Evolutionary conservation across 1,139 yeast genomes (phyloP).

Genomic region (Suhomyces wounanorum): DNA sequence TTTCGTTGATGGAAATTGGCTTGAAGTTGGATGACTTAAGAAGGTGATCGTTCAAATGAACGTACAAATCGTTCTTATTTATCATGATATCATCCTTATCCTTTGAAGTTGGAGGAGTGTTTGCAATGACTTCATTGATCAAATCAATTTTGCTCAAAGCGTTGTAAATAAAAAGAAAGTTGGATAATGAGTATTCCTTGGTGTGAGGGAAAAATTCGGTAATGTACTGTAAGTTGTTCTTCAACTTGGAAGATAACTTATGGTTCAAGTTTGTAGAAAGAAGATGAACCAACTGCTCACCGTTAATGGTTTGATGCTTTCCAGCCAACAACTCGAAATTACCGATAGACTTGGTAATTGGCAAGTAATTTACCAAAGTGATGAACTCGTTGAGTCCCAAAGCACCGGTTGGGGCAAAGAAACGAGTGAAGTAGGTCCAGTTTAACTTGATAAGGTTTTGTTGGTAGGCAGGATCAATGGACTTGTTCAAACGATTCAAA

Average conservation of each 20-base stretch:
- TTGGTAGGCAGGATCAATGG: slow-evolving; percentile 46
- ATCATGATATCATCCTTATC: slow-evolving; percentile 50
- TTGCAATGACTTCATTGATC: slow-evolving; percentile 63
- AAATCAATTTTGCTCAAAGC: slow-evolving; percentile 48
- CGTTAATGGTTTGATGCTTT: slow-evolving; percentile 34
- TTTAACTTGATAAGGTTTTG: slow-evolving; percentile 46
- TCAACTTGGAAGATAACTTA: slow-evolving; percentile 43
- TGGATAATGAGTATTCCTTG: slow-evolving; percentile 40
- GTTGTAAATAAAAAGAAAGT: slow-evolving; percentile 46
- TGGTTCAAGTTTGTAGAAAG: slow-evolving; percentile 44
- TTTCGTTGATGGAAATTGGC: slow-evolving; percentile 47
- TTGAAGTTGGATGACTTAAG: slow-evolving; percentile 55
- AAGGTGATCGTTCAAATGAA: slow-evolving; percentile 52
- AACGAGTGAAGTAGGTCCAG: slow-evolving; percentile 47
- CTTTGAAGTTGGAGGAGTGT: slow-evolving; percentile 48
- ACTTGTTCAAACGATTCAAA: slow-evolving; percentile 41
- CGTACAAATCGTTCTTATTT: slow-evolving; percentile 44
- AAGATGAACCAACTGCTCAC: slow-evolving; percentile 37
- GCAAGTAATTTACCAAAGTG: slow-evolving; percentile 45
- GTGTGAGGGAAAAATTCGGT: slow-evolving; percentile 41
- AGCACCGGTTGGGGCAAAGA: slow-evolving; percentile 44
- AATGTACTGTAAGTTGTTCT: slow-evolving; percentile 36
- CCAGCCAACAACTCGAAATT: slow-evolving; percentile 44
- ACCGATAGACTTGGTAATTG: slow-evolving; percentile 50
- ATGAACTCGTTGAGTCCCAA: slow-evolving; percentile 45